A percentile compares a stretch with the other conserved stretches of the same genome.
phyloP scores from a whole-genome alignment of 2,329 filamentous ascomycete genomes.

The Botryotinia globosa region DNA sequence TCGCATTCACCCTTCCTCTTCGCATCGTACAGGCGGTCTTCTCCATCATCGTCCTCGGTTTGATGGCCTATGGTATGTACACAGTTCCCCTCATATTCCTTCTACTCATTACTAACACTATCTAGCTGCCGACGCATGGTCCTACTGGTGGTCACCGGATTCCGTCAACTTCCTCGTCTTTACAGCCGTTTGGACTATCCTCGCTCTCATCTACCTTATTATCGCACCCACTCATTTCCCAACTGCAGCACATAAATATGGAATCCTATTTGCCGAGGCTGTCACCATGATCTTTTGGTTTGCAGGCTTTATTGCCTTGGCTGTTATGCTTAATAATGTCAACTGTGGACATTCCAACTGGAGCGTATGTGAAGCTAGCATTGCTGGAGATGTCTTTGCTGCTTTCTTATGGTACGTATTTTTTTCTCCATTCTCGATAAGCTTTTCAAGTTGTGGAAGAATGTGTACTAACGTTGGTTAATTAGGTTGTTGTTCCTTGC shows the following conservation, averaged over 20 bases:
- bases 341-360: conserved; percentile 48
- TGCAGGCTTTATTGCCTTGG: conserved; percentile 75
- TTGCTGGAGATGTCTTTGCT: conserved; percentile 47
- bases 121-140: conserved; percentile 53
- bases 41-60: conserved; percentile 69
- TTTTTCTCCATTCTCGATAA: background rate
- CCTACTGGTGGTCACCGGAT: conserved; percentile 48
- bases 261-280: conserved; percentile 64
- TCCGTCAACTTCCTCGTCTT: conserved; percentile 78
- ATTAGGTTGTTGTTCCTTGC: conserved; percentile 50
- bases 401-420: conserved; percentile 47
- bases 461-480: background rate
- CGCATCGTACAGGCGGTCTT: conserved; percentile 67
- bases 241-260: conserved; percentile 59
- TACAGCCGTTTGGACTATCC: conserved; percentile 70
- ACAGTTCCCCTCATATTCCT: background rate
- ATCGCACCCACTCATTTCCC: conserved; percentile 63
- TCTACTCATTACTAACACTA: conserved; percentile 5
- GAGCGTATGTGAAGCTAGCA: conserved; percentile 28
- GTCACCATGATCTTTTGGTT: conserved; percentile 89
- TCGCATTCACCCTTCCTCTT: conserved; percentile 51
- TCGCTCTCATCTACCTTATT: conserved; percentile 68
- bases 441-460: background rate
- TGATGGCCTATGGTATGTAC: conserved; percentile 66
- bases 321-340: conserved; percentile 58